phyloP scores from a whole-genome alignment of 805 yeast genomes.

The Grigorovia jiainica region DNA sequence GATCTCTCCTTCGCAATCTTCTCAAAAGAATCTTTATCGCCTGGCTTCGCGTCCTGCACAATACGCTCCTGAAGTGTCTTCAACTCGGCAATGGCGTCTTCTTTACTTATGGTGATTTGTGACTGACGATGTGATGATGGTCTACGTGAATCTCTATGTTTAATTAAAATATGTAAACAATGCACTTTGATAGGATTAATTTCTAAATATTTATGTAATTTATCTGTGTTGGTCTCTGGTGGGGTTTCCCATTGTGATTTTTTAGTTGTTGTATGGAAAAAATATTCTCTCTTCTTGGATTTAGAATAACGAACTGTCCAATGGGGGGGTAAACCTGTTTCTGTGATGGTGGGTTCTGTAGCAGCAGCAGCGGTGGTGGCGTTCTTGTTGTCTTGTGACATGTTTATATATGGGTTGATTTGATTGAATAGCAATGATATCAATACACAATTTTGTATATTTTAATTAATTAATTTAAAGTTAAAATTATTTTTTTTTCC shows the following conservation, averaged over 20 bases:
- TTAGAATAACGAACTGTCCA: conserved; percentile 79
- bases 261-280: conserved; percentile 55
- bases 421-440: too few species aligned
- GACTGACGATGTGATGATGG: conserved; percentile 88
- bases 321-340: conserved; percentile 73
- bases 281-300: conserved; percentile 80
- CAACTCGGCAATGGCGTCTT: conserved; percentile 66
- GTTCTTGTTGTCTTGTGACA: not conserved
- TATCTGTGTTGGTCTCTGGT: conserved; percentile 58
- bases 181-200: conserved; percentile 60
- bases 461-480: too few species aligned
- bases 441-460: too few species aligned
- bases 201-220: conserved; percentile 47
- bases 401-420: too few species aligned
- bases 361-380: not conserved
- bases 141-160: conserved; percentile 74
- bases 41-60: conserved; percentile 17
- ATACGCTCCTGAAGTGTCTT: conserved; percentile 49
- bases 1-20: conserved; percentile 75
- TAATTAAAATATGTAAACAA: conserved; percentile 73
- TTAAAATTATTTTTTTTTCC: too few species aligned
- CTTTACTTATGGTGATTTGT: conserved; percentile 67
- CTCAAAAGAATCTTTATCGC: conserved; percentile 31
- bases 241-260: conserved; percentile 92
- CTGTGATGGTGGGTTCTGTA: conserved; percentile 1